phyloP scores from a whole-genome alignment of 441 rosid species.

The Populus hybrid region DNA sequence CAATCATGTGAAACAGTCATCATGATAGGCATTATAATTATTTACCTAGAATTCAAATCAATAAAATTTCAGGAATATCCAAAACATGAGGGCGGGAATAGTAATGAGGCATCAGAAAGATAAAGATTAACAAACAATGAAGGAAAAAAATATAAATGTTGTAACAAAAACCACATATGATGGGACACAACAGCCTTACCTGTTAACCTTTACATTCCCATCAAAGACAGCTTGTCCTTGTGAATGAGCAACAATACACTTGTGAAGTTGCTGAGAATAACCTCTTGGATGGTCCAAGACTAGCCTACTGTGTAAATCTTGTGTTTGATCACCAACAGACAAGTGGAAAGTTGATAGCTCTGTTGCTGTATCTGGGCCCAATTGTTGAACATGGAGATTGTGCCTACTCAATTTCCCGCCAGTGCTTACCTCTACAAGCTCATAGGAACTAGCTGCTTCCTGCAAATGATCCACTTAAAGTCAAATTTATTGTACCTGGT shows the following conservation, averaged over 20 bases:
- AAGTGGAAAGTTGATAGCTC: slow-evolving; percentile 76
- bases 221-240: slow-evolving; percentile 87
- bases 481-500: background rate
- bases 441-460: slow-evolving; percentile 71
- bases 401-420: slow-evolving; percentile 91
- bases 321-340: slow-evolving; percentile 59
- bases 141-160: background rate
- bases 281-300: slow-evolving; percentile 90
- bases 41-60: background rate
- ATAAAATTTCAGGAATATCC: background rate
- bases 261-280: slow-evolving; percentile 71
- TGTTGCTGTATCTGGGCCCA: slow-evolving; percentile 77
- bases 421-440: slow-evolving; percentile 82
- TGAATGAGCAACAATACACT: slow-evolving; percentile 88
- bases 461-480: slow-evolving; percentile 23
- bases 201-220: slow-evolving; percentile 83
- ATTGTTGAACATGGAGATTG: slow-evolving; percentile 81
- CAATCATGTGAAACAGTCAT: background rate
- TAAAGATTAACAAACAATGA: background rate
- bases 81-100: background rate
- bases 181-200: slow-evolving; percentile 32
- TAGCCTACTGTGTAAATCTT: slow-evolving; percentile 78
- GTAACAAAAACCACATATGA: background rate
- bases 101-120: background rate
- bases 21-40: background rate